Evolutionary conservation across 1,139 yeast genomes (phyloP).

Genomic region (Protomyces gravidus): DNA sequence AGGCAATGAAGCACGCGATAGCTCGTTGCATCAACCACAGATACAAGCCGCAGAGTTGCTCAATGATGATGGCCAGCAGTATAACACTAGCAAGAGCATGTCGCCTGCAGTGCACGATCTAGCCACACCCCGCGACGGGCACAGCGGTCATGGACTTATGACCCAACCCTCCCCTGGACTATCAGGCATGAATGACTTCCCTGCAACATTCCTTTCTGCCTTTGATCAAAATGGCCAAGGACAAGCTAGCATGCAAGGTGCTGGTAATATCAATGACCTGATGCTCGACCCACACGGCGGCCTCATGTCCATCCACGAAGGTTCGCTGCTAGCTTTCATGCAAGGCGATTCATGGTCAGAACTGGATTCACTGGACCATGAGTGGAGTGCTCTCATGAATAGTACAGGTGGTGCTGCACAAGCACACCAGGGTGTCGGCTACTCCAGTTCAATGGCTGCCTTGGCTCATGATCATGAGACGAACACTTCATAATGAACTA

Average conservation of each 20-base stretch:
- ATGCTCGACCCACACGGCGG: not conserved
- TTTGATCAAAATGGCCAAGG: not conserved
- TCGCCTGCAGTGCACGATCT: not conserved
- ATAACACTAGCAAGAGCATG: not conserved
- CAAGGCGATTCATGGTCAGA: conserved; percentile 17
- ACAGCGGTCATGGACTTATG: not conserved
- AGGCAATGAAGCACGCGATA: not conserved
- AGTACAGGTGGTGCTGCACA: not conserved
- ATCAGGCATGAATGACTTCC: not conserved
- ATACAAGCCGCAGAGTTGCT: not conserved
- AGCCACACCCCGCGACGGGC: not conserved
- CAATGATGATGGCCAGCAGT: not conserved
- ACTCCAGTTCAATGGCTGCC: too few species aligned
- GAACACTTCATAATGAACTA: too few species aligned
- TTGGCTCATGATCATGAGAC: too few species aligned
- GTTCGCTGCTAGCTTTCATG: conserved; percentile 24
- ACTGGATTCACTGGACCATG: not conserved
- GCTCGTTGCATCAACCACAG: not conserved
- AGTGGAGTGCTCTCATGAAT: not conserved
- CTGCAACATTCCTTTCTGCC: not conserved
- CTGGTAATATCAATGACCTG: not conserved
- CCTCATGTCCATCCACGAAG: conserved; percentile 20
- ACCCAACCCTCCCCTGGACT: conserved; percentile 2
- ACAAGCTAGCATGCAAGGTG: not conserved
- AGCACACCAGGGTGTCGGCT: too few species aligned